Base-by-base conservation (phyloP, 2,329 filamentous ascomycete species). In the Pseudopyrenochaeta lycopersici region DNA sequence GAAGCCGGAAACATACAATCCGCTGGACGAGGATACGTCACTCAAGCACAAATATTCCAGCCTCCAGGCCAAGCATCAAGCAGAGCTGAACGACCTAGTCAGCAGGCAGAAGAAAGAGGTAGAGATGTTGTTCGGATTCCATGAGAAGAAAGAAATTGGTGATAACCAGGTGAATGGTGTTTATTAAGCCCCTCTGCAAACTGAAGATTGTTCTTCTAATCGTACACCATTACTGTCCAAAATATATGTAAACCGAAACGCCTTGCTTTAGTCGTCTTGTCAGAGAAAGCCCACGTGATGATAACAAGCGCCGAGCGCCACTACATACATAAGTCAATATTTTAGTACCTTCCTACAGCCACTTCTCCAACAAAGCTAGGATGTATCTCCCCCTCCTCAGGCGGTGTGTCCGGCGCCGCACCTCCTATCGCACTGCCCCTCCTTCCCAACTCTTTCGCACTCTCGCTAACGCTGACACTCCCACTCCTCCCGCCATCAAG, bases 351-450 rank as follows among this genome's bases (percentile, higher is more conserved):
- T n/a, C 56, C 57, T 11, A 60, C 55, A 17, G 58, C 48, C 10
- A 64, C 64, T 23, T 66, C 63, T 1, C 63, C 63, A 4, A 64
- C 49, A 32, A 66, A 66, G 48, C 61, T 66, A n/a, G 61, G 56
- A 46, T 54, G 48, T 27, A 64, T 50, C 42, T 64, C 61, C 4
- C 54, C 60, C n/a, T 67, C 63, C n/a, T 67, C 64, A 2, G 63
- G 64, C 41, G 64, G 64, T 20, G 63, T 67, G 53, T 62, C 56
- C 4, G 59, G 64, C 23, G 45, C 49, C 30, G 30, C n/a, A 5
- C 51, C 56, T n/a, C 49, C 53, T 12, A 41, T 41, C 35, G 29
- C 15, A 4, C 53, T 54, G 12, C 46, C 53, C n/a, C 62, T 63
- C 38, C 46, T 21, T 20, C 60, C 47, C 20, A 46, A 49, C 40